Percentiles rank a stretch among this genome's conserved stretches.
Evolutionary conservation across 441 rosid species (phyloP).

Genomic region (Brassica hybrid): DNA sequence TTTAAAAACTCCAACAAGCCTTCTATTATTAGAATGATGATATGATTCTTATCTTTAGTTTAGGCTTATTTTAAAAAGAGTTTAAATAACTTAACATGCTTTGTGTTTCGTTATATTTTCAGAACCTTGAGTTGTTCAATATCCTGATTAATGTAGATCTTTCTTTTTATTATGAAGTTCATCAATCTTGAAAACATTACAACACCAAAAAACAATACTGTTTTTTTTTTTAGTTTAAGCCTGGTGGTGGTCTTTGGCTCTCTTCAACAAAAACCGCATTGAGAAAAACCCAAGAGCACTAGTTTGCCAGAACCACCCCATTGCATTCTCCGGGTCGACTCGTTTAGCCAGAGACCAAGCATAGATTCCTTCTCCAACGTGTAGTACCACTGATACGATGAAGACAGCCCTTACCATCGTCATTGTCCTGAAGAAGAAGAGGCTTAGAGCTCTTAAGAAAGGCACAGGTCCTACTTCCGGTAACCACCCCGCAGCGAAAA

Average conservation of each 20-base stretch:
- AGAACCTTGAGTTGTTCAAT: slow-evolving; percentile 16
- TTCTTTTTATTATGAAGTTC: background rate
- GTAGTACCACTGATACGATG: slow-evolving; percentile 44
- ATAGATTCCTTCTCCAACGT: slow-evolving; percentile 63
- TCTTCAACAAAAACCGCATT: slow-evolving; percentile 67
- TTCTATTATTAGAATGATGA: background rate
- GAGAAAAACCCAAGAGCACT: slow-evolving; percentile 71
- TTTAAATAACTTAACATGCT: slow-evolving; percentile 22
- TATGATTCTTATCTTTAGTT: slow-evolving; percentile 16
- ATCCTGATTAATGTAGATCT: slow-evolving; percentile 26
- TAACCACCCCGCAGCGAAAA: slow-evolving; percentile 67
- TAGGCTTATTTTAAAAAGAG: slow-evolving; percentile 18
- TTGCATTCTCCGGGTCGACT: slow-evolving; percentile 78
- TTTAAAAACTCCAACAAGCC: too few relatives aligned
- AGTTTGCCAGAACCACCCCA: slow-evolving; percentile 94
- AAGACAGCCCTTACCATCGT: slow-evolving; percentile 50
- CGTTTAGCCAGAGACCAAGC: slow-evolving; percentile 75
- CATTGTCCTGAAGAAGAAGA: slow-evolving; percentile 65
- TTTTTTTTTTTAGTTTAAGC: slow-evolving; percentile 1
- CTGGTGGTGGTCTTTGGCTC: slow-evolving; percentile 45
- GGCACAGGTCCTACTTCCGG: slow-evolving; percentile 77
- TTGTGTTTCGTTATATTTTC: slow-evolving; percentile 17
- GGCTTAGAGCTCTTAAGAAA: slow-evolving; percentile 53
- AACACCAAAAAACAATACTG: slow-evolving; percentile 23
- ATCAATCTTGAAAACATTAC: slow-evolving; percentile 22